Percentiles rank a stretch among this genome's conserved stretches.
Evolutionary conservation across 2,329 filamentous ascomycete species (phyloP).

Genomic region (Fusarium lateritium): DNA sequence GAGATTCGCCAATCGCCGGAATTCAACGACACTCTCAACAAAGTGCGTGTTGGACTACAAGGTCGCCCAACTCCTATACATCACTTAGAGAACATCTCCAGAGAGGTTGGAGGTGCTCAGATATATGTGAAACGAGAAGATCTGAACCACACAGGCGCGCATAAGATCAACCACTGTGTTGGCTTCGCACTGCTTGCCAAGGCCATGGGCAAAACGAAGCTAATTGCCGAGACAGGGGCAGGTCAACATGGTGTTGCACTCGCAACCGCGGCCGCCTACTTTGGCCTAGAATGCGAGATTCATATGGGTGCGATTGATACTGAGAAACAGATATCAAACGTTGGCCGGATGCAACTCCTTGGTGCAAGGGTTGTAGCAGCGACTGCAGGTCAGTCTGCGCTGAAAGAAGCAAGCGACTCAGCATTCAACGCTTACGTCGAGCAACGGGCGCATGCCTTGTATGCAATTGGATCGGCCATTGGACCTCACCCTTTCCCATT

Average conservation of each 20-base stretch:
- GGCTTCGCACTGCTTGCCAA: conserved; percentile 23
- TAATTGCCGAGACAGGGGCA: conserved; percentile 18
- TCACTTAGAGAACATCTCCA: neutral
- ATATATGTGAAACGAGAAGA: conserved; percentile 18
- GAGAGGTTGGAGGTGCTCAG: conserved; percentile 3
- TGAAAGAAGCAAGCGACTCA: conserved; percentile 21
- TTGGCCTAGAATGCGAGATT: conserved; percentile 12
- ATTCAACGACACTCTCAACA: neutral
- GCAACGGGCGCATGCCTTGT: conserved; percentile 1
- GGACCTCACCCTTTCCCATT: conserved; percentile 17
- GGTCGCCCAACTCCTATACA: conserved; percentile 18
- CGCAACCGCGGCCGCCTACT: conserved; percentile 13
- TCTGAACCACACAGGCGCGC: conserved; percentile 10
- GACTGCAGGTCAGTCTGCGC: conserved; percentile 11
- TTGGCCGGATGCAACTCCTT: conserved; percentile 15
- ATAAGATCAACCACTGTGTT: conserved; percentile 24
- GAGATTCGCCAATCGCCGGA: neutral
- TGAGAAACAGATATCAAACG: conserved; percentile 17
- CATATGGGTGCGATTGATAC: conserved; percentile 20
- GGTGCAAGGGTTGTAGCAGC: neutral
- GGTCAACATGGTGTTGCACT: conserved; percentile 25
- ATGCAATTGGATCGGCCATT: conserved; percentile 15
- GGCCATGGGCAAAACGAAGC: conserved; percentile 13
- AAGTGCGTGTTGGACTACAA: conserved; percentile 4
- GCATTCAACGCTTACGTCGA: conserved; percentile 13